Evolutionary conservation across 2,329 filamentous ascomycete genomes (phyloP).

Genomic region (Xylaria sp.): DNA sequence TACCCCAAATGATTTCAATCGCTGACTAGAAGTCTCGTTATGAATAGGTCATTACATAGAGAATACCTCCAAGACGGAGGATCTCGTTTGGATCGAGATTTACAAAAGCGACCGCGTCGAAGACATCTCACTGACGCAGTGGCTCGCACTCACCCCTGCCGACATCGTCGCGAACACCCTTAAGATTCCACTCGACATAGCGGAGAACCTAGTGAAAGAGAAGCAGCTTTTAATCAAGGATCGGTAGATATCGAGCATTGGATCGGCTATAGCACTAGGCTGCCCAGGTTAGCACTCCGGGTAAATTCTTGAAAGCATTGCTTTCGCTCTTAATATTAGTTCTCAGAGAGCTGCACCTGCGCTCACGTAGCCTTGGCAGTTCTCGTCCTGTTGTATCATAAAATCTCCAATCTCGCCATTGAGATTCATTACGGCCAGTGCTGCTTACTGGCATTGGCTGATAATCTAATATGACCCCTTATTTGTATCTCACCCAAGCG

Average conservation of each 20-base stretch:
- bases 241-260: not conserved
- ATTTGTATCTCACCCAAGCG: not conserved
- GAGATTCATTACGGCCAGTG: not conserved
- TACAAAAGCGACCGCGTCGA: constrained; percentile 75
- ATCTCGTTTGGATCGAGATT: constrained; percentile 75
- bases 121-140: constrained; percentile 75
- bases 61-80: constrained; percentile 71
- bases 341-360: not conserved
- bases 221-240: constrained; percentile 66
- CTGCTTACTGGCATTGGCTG: not conserved
- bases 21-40: constrained; percentile 26
- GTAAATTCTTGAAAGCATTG: not conserved
- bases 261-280: not conserved
- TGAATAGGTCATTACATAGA: constrained; percentile 71
- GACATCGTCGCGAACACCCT: constrained; percentile 70
- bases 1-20: not conserved
- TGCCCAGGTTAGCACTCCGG: not conserved
- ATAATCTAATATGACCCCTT: constrained; percentile 10
- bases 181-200: constrained; percentile 68
- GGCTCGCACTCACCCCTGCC: constrained; percentile 74
- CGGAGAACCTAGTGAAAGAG: constrained; percentile 69
- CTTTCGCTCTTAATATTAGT: not conserved
- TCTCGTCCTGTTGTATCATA: not conserved
- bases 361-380: not conserved
- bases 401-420: not conserved